phyloP scores from a whole-genome alignment of 345 rosid species.

The Camelina laxa region DNA sequence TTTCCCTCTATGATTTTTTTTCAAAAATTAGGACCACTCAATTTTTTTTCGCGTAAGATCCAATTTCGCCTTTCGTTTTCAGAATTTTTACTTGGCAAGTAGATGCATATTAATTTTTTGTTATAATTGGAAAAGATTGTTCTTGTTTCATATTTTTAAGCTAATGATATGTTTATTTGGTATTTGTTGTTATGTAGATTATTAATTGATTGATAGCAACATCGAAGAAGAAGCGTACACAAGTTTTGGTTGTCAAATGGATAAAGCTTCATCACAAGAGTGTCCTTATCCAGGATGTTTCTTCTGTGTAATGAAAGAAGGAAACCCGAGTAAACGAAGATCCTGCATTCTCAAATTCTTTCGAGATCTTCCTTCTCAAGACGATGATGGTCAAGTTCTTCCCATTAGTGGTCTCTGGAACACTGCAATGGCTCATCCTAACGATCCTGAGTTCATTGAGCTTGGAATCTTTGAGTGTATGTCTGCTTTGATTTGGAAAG shows the following conservation, averaged over 20 bases:
- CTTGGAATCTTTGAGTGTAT: slow-evolving; percentile 97
- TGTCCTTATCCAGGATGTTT: slow-evolving; percentile 99
- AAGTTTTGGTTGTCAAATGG: slow-evolving; percentile 54
- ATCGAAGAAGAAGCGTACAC: slow-evolving; percentile 9
- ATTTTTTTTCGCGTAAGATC: slow-evolving; percentile 30
- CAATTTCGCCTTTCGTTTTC: slow-evolving; percentile 44
- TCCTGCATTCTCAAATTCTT: slow-evolving; percentile 91
- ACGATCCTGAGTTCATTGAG: slow-evolving; percentile 95
- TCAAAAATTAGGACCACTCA: slow-evolving; percentile 33
- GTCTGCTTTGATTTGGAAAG: slow-evolving; percentile 96
- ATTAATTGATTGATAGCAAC: slow-evolving; percentile 14
- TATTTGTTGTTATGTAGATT: slow-evolving; percentile 21
- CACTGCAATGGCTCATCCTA: slow-evolving; percentile 99
- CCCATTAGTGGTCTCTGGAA: slow-evolving; percentile 99
- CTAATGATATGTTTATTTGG: slow-evolving; percentile 18
- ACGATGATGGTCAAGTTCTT: slow-evolving; percentile 96
- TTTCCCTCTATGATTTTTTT: slow-evolving; percentile 26
- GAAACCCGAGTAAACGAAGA: slow-evolving; percentile 92
- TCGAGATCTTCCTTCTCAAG: slow-evolving; percentile 92
- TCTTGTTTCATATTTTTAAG: slow-evolving; percentile 3
- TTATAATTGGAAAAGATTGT: neutral
- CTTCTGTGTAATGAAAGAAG: slow-evolving; percentile 99
- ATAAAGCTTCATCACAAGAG: slow-evolving; percentile 73
- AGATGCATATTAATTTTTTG: neutral
- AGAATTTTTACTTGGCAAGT: slow-evolving; percentile 31